Evolutionary conservation across 495 filamentous ascomycete genomes (phyloP), one percentile per base, ranked within the genome.

Genomic region (Podospora didyma): DNA sequence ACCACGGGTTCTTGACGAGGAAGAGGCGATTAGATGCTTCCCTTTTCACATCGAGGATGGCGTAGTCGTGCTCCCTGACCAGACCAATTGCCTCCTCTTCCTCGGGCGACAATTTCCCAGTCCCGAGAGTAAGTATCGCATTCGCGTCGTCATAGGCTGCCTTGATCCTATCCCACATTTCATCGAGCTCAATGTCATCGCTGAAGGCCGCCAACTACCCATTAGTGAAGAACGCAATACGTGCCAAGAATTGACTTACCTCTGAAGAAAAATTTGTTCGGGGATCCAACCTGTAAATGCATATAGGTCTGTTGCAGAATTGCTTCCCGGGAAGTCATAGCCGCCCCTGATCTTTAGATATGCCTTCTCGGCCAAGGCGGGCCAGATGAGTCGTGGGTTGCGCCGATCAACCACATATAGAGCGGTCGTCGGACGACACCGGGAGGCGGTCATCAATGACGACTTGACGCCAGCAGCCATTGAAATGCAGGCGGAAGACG

Each of bases 241-340:
- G n/a, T n/a, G n/a, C n/a, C n/a, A n/a, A n/a, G 14, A n/a, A 37
- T 16, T 3, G 16, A 34, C 64, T 49, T 63, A 83, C 81, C 78
- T 84, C 55, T 96, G 92, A 3, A 97, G 74, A 63, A 95, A 96
- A 3, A 97, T 72, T 63, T 99, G 94, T 69, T 99, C 92, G 0
- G 94, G 94, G 54, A 99, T 90, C 94, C 94, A 99, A 26, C 93
- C 92, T 1, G 88, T 95, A 48, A 99, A 69, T 12, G 92, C 85
- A 76, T 89, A 89, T 2, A 99, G 72, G 67, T 99, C 94, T 6
- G 92, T 96, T 2, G 89, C 92, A 2, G 92, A 97, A 67, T 99
- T 97, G 63, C 93, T 97, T n/a, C 94, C 94, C 2, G 94, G 94
- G 61, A 99, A 97, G 60, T 97, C 90, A 69, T 99, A 99, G 31